Percentiles rank a stretch among this genome's conserved stretches.
These are phyloP conservation scores for Hibiscus trionum DNA, from an alignment of 345 rosid genomes.

Conservation along the genomic window DNA sequence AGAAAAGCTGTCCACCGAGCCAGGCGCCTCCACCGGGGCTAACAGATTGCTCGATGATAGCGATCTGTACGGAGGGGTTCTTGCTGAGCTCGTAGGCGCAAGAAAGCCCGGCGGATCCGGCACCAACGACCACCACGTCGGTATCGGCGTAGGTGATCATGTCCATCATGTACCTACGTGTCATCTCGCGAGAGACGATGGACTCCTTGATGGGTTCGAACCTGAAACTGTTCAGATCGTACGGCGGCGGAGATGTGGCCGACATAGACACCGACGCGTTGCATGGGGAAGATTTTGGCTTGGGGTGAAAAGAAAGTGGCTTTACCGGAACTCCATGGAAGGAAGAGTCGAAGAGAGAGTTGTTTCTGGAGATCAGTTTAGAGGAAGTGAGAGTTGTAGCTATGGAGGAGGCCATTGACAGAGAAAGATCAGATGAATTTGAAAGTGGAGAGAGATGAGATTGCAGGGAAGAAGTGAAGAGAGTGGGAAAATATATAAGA, in stretches of 20 bases:
- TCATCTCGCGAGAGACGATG: slow-evolving; percentile 64
- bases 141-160: slow-evolving; percentile 69
- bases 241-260: slow-evolving; percentile 22
- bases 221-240: slow-evolving; percentile 46
- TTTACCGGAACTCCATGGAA: slow-evolving; percentile 38
- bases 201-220: slow-evolving; percentile 63
- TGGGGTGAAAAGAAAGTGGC: slow-evolving; percentile 22
- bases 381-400: slow-evolving; percentile 42
- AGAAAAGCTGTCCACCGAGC: slow-evolving; percentile 87
- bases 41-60: slow-evolving; percentile 67
- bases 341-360: slow-evolving; percentile 32
- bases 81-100: slow-evolving; percentile 75
- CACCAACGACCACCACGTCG: slow-evolving; percentile 67
- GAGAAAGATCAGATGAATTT: not conserved
- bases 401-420: slow-evolving; percentile 32
- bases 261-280: slow-evolving; percentile 20
- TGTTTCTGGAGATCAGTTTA: slow-evolving; percentile 17
- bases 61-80: slow-evolving; percentile 54
- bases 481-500: slow-evolving; percentile 10
- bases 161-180: slow-evolving; percentile 65
- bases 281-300: slow-evolving; percentile 9
- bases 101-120: slow-evolving; percentile 64
- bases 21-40: slow-evolving; percentile 87
- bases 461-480: slow-evolving; percentile 6
- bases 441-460: not conserved